Evolutionary conservation across 2,329 filamentous ascomycete genomes (phyloP).

Genomic region (Whalleya microplaca): DNA sequence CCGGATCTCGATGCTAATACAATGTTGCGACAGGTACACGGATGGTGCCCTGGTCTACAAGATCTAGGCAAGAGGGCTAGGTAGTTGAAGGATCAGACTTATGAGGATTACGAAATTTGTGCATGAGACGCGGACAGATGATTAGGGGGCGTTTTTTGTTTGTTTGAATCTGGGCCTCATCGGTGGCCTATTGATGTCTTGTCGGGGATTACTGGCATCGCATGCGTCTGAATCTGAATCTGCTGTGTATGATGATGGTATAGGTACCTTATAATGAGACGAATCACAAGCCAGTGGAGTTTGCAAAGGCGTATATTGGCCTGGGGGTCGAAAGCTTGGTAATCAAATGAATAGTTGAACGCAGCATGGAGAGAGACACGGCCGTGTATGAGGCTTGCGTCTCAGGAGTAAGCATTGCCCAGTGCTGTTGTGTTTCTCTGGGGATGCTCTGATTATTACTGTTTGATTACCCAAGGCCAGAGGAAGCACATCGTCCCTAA

Average conservation of each 20-base stretch:
- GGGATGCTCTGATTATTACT: no score
- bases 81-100: not conserved
- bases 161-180: no score
- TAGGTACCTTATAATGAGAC: not conserved
- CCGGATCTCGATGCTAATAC: slow-evolving; percentile 28
- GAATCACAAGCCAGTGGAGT: not conserved
- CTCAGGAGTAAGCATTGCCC: no score
- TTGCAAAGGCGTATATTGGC: no score
- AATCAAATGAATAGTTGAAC: no score
- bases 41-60: slow-evolving; percentile 40
- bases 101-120: slow-evolving; percentile 12
- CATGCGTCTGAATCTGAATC: not conserved
- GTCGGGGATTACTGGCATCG: not conserved
- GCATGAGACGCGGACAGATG: not conserved
- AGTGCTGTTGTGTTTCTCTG: no score
- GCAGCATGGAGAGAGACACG: no score
- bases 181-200: no score
- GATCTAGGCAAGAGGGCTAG: slow-evolving; percentile 25
- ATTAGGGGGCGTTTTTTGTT: not conserved
- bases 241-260: not conserved
- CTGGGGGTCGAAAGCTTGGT: no score
- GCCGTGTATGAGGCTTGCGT: no score
- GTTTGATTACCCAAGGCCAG: no score
- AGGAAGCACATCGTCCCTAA: no score
- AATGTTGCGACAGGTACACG: slow-evolving; percentile 36